Base-by-base conservation (phyloP, 2,329 filamentous ascomycete genomes). In the Alternaria postmessia region DNA sequence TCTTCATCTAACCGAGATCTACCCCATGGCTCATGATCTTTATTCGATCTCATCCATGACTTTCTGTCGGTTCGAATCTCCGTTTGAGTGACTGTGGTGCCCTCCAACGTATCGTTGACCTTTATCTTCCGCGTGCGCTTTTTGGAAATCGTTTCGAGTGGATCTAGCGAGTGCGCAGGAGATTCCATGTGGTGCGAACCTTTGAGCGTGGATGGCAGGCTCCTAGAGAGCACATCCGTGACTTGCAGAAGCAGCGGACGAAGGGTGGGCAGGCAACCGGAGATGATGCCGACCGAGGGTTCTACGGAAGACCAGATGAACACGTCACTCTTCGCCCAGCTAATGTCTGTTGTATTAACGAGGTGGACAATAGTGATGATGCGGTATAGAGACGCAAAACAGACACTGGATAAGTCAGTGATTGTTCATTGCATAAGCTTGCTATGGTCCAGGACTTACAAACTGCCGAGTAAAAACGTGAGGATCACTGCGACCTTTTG, bases 251-350 rank as follows among this genome's bases (percentile, higher is more conserved):
- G 47, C 18, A 72, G 47, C 18, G 69, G 69, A 3, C 69, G 62
- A 4, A 72, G 66, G 0, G 68, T 71, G 3, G 69, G 69, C 9
- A 73, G 58, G 53, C 70, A 73, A 18, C 65, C 70, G 11, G 63
- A 67, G 11, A 73, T 73, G 26, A 73, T 72, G n/a, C 69, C 71
- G 18, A 72, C 59, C 3, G 67, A 69, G 0, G 68, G 71, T 30
- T 73, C 71, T 32, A 73, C 67, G 11, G 56, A 62, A 3, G 65
- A 68, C 71, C 71, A 73, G 52, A 73, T 70, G 59, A 72, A 72
- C n/a, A 71, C 68, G 34, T 72, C 68, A 55, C 63, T 68, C 53
- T 70, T 73, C 2, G 71, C 67, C 68, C 69, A 73, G 48, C 66
- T 70, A 42, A 72, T 69, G 41, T 72, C 69, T 20, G 32, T 61